Evolutionary conservation across 768 basidiomycete species (phyloP).

Genomic region (Gymnopilus dilepis): DNA sequence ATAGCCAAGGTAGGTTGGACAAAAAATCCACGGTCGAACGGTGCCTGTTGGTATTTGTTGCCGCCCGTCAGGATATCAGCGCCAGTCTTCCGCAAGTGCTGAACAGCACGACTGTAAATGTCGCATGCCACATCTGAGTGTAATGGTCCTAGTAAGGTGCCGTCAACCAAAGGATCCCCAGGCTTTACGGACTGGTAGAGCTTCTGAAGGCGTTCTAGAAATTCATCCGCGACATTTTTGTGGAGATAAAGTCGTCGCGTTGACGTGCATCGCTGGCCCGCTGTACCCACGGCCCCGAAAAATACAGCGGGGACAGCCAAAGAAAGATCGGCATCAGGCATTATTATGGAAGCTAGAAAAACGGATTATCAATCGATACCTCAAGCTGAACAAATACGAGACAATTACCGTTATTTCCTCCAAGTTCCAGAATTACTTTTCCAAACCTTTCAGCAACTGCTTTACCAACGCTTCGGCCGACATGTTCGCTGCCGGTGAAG

Average conservation of each 20-base stretch:
- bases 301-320: conserved; percentile 91
- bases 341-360: conserved; percentile 79
- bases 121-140: conserved; percentile 75
- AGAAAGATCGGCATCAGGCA: conserved; percentile 91
- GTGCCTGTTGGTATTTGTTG: conserved; percentile 52
- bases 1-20: conserved; percentile 88
- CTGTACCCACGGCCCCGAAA: conserved; percentile 90
- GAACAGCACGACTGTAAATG: conserved; percentile 65
- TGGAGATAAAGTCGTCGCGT: conserved; percentile 92
- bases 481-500: conserved; percentile 92
- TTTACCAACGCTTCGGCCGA: conserved; percentile 89
- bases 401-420: conserved; percentile 89
- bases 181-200: conserved; percentile 75
- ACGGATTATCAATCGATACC: conserved; percentile 14
- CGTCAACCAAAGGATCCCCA: conserved; percentile 82
- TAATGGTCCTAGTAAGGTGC: conserved; percentile 85
- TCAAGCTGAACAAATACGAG: conserved; percentile 16
- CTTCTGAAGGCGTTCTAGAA: conserved; percentile 74
- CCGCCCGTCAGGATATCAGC: conserved; percentile 85
- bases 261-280: conserved; percentile 84
- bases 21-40: conserved; percentile 77
- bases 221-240: conserved; percentile 72
- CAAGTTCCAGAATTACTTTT: conserved; percentile 88
- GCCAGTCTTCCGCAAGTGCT: conserved; percentile 62
- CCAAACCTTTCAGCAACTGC: conserved; percentile 88